Evolutionary conservation across 225 moss, liverwort and hornwort species (phyloP).

Genomic region (Pseudoscleropodium purum): DNA sequence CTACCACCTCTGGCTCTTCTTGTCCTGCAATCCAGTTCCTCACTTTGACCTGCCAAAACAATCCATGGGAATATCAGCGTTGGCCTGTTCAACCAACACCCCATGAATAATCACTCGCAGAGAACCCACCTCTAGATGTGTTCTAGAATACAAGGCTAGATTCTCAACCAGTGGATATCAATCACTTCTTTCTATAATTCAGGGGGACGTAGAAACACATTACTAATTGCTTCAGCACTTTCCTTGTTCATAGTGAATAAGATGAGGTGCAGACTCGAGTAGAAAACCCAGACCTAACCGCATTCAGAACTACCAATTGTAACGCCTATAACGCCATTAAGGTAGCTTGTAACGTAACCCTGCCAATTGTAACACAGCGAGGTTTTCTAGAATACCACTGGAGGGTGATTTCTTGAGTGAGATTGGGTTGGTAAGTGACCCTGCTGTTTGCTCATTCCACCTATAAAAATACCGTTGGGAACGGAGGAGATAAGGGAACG

Average conservation of each 20-base stretch:
- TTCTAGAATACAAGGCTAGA: not conserved
- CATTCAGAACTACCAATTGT: not conserved
- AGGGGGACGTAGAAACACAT: not conserved
- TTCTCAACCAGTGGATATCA: not conserved
- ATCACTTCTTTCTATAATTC: not conserved
- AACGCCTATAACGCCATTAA: not conserved
- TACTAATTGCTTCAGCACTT: not conserved
- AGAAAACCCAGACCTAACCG: not conserved
- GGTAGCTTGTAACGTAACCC: not conserved
- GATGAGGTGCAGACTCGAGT: not conserved
- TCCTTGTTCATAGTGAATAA: not conserved
- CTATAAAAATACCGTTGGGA: not conserved
- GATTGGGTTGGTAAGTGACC: not conserved
- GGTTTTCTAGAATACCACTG: not conserved
- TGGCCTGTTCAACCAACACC: not conserved
- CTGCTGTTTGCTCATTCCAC: not conserved
- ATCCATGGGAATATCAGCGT: not conserved
- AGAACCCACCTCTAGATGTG: not conserved
- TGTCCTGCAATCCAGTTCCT: conserved; percentile 69
- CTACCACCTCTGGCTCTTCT: conserved; percentile 74
- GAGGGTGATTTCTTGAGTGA: not conserved
- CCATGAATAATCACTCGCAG: not conserved
- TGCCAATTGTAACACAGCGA: not conserved
- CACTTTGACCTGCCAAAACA: conserved; percentile 67
- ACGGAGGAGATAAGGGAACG: not conserved